Evolutionary conservation across 495 filamentous ascomycete genomes (phyloP).

Genomic region (Haplographium delicatum): DNA sequence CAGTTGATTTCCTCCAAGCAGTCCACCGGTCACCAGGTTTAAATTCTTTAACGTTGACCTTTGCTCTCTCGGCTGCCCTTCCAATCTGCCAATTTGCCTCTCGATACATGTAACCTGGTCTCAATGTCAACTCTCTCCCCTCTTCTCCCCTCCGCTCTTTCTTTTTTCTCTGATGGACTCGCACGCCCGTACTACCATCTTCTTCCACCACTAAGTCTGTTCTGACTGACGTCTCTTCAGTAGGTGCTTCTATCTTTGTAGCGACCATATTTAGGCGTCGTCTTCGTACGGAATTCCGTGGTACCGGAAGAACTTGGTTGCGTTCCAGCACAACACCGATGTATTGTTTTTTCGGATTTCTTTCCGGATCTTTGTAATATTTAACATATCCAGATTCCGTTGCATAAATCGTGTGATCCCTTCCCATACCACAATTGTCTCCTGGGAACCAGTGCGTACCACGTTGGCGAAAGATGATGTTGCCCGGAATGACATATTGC

Average conservation of each 20-base stretch:
- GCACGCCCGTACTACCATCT: constrained; percentile 33
- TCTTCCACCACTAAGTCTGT: constrained; percentile 32
- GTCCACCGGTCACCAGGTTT: constrained; percentile 53
- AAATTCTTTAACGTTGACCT: constrained; percentile 46
- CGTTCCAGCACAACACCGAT: constrained; percentile 88
- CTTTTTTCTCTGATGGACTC: constrained; percentile 31
- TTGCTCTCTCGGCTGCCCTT: constrained; percentile 54
- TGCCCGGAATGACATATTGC: constrained; percentile 87
- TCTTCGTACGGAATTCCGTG: constrained; percentile 57
- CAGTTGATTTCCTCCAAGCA: constrained; percentile 57
- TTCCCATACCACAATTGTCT: constrained; percentile 87
- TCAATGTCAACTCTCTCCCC: constrained; percentile 34
- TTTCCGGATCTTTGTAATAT: constrained; percentile 83
- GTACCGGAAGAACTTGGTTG: constrained; percentile 66
- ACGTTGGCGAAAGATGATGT: constrained; percentile 96
- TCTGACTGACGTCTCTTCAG: constrained; percentile 13
- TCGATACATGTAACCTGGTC: constrained; percentile 72
- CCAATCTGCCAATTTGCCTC: constrained; percentile 86
- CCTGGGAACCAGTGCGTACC: constrained; percentile 92
- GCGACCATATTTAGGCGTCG: constrained; percentile 67
- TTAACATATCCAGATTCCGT: constrained; percentile 81
- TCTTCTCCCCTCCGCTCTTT: constrained; percentile 23
- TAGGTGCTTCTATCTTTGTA: constrained; percentile 29
- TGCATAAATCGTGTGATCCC: constrained; percentile 97
- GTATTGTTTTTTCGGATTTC: constrained; percentile 77